Percentiles rank a stretch among this genome's conserved stretches.
phyloP scores from a whole-genome alignment of 1,284 basidiomycete species.

The Sanghuangporus sanghuang region DNA sequence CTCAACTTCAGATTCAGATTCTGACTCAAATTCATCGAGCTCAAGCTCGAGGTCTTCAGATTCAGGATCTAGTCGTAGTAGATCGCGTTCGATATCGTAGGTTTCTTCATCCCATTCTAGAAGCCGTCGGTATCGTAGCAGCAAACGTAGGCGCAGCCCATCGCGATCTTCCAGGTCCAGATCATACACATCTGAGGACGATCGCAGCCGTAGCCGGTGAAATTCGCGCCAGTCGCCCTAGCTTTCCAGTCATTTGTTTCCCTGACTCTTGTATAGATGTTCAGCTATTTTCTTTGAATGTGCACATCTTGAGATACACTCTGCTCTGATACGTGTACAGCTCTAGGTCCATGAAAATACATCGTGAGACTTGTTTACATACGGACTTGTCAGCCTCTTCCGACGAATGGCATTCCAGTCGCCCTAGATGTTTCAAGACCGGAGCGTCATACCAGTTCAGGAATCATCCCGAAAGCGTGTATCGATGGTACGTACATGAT shows the following conservation, averaged over 20 bases:
- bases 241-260: no score
- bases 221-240: no score
- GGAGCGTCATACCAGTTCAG: not conserved
- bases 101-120: not conserved
- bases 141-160: not conserved
- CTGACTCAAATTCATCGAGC: constrained; percentile 30
- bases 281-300: no score
- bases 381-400: constrained; percentile 45
- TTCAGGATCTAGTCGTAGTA: not conserved
- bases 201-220: not conserved
- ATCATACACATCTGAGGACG: not conserved
- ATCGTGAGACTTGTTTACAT: no score
- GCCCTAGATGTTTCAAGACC: constrained; percentile 35
- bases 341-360: not conserved
- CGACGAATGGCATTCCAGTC: constrained; percentile 54
- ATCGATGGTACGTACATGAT: constrained; percentile 58
- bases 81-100: constrained; percentile 1
- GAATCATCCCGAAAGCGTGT: not conserved
- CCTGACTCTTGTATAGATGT: no score
- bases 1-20: constrained; percentile 37
- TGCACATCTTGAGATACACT: not conserved
- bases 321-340: not conserved
- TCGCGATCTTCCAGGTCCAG: not conserved
- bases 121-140: not conserved
- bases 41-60: constrained; percentile 2